These are phyloP conservation scores for Vigna hirtella DNA, from an alignment of 306 rosid species.

Conservation along the genomic window DNA sequence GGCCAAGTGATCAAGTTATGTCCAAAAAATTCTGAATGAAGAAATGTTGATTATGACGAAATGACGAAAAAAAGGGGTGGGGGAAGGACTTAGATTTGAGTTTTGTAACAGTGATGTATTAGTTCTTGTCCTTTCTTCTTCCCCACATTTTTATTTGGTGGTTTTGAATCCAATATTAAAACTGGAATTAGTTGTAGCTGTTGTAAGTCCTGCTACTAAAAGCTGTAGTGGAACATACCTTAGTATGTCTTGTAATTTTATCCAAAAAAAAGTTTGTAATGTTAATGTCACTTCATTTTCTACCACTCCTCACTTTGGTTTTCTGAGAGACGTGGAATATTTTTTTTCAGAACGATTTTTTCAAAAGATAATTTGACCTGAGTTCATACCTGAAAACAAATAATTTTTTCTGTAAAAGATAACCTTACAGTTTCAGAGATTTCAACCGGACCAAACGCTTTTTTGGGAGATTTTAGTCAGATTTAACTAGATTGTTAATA, in stretches of 20 bases:
- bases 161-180: conserved; percentile 43
- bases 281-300: conserved; percentile 27
- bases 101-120: conserved; percentile 35
- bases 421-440: no score
- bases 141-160: conserved; percentile 43
- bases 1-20: conserved; percentile 63
- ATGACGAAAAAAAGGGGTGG: not conserved
- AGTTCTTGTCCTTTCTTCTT: conserved; percentile 31
- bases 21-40: conserved; percentile 31
- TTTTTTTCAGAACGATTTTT: no score
- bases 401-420: no score
- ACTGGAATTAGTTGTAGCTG: conserved; percentile 40
- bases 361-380: no score
- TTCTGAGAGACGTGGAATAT: not conserved
- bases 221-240: conserved; percentile 38
- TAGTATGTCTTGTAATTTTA: conserved; percentile 49
- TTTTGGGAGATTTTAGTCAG: no score
- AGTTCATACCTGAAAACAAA: no score
- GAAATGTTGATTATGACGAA: conserved; percentile 23
- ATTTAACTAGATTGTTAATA: no score
- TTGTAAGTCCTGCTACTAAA: conserved; percentile 36
- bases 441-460: no score
- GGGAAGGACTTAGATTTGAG: conserved; percentile 35
- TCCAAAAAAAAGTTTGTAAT: conserved; percentile 18
- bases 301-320: conserved; percentile 15